Conservation (phyloP, 306 rosid species). For the Delonix regia region DNA sequence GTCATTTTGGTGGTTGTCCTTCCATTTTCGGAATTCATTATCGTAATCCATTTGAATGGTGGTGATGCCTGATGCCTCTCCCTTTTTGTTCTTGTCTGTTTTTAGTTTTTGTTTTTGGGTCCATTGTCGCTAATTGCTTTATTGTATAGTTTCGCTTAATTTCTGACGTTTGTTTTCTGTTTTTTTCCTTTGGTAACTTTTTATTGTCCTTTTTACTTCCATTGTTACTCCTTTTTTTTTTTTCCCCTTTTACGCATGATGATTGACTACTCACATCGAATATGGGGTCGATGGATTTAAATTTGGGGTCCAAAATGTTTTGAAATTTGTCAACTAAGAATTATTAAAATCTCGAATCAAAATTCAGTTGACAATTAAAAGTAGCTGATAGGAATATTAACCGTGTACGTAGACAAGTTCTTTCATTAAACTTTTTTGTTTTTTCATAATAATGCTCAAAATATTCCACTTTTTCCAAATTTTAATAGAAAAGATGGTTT, state of each 20-base stretch:
- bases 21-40: conserved; percentile 19
- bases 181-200: neutral
- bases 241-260: neutral
- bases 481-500: no score
- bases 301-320: neutral
- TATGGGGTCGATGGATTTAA: neutral
- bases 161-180: neutral
- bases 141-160: neutral
- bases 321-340: neutral
- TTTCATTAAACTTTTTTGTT: no score
- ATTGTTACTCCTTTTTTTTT: no score
- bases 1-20: conserved; percentile 24
- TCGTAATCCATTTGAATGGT: conserved; percentile 6
- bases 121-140: neutral
- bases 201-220: neutral
- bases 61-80: neutral
- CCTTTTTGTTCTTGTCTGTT: neutral
- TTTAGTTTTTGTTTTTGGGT: neutral
- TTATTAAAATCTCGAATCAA: no score
- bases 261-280: neutral
- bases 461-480: no score
- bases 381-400: no score
- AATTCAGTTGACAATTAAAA: no score
- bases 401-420: no score
- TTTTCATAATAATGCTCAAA: no score